Evolutionary conservation across 2,329 filamentous ascomycete genomes (phyloP), one percentile per base, ranked within the genome.

Genomic region (Simplicillium sp.): DNA sequence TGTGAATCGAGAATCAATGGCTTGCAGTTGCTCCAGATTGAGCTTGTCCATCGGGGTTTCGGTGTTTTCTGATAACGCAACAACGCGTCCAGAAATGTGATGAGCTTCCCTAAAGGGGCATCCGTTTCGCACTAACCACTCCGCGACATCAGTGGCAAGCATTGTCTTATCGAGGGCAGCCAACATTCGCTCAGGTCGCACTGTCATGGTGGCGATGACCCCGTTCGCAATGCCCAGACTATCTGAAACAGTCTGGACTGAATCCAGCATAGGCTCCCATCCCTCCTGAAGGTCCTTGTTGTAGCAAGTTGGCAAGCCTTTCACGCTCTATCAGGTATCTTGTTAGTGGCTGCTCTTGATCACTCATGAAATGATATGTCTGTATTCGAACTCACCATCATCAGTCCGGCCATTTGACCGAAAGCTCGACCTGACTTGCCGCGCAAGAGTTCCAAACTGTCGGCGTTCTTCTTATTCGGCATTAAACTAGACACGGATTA

Each of bases 251-350:
- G 86, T 90, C 72, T 88, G 85, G 61, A 89, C 76, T 58, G 82
- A 77, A 60, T 94, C 86, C 37, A 94, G 75, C 65, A 94, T 78
- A n/a, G 84, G 82, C 69, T 94, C 84, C 46, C 86, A 81, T 44
- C 78, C 82, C 65, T 94, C 87, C 63, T 95, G 87, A n/a, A 94
- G 64, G 60, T 94, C 87, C 65, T 94, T 94, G 70, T 94, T 90
- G 70, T 94, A 94, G 3, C 84, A 87, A 34, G 76, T 84, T 2
- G 86, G 84, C 6, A 20, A 92, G 75, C 83, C 59, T 75, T 75
- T 41, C 67, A 71, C 31, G 80, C n/a, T n/a, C n/a, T n/a, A n/a
- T n/a, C n/a, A n/a, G n/a, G n/a, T n/a, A n/a, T n/a, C n/a, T n/a
- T n/a, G n/a, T n/a, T n/a, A n/a, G n/a, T n/a, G n/a, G n/a, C n/a